Evolutionary conservation across 2,329 filamentous ascomycete species (phyloP).

Genomic region (Talaromyces sp.): DNA sequence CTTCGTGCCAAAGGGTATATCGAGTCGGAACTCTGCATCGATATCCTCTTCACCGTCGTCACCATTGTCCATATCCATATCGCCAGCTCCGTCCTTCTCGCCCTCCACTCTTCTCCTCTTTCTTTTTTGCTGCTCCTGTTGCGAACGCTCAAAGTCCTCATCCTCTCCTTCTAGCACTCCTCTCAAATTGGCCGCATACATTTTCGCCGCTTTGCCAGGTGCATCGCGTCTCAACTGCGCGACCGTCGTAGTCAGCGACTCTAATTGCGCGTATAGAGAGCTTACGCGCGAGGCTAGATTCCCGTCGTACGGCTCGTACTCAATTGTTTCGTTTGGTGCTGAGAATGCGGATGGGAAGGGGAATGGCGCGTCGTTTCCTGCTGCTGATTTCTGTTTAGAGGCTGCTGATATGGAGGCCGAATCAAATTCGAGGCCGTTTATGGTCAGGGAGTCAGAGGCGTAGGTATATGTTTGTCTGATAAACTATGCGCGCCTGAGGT

Average conservation of each 20-base stretch:
- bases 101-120: slow-evolving; percentile 21
- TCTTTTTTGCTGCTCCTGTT: slow-evolving; percentile 19
- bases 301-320: slow-evolving; percentile 47
- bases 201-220: slow-evolving; percentile 39
- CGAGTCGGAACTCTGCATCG: slow-evolving; percentile 30
- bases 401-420: slow-evolving; percentile 1
- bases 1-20: slow-evolving; percentile 32
- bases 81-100: slow-evolving; percentile 34
- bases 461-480: slow-evolving; percentile 44
- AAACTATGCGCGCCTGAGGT: slow-evolving; percentile 30
- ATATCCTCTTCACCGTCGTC: slow-evolving; percentile 5
- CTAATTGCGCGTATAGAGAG: slow-evolving; percentile 46
- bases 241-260: slow-evolving; percentile 46
- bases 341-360: slow-evolving; percentile 34
- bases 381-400: neutral
- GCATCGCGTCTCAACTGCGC: slow-evolving; percentile 46
- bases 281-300: slow-evolving; percentile 42
- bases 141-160: slow-evolving; percentile 47
- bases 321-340: slow-evolving; percentile 40
- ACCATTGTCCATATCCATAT: slow-evolving; percentile 16
- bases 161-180: slow-evolving; percentile 38
- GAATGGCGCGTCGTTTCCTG: slow-evolving; percentile 19
- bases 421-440: slow-evolving; percentile 46
- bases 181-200: slow-evolving; percentile 36
- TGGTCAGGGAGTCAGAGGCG: slow-evolving; percentile 44